phyloP scores from a whole-genome alignment of 1,139 yeast genomes.

The Lodderomyces pseudojiufengensis region DNA sequence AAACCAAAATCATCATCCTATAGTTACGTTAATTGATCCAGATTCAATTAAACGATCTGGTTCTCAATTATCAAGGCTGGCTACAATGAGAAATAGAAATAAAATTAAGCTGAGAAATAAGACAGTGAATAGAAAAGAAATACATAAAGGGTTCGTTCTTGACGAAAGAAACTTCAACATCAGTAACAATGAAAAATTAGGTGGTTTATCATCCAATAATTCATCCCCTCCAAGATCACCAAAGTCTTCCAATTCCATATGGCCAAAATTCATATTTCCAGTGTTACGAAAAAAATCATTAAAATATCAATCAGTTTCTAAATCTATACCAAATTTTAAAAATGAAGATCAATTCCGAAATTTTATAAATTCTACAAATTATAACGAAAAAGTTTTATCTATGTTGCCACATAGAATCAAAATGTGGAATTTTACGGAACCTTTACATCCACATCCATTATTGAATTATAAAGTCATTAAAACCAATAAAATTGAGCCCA shows the following conservation, averaged over 20 bases:
- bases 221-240: not conserved
- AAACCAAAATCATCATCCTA: conserved; percentile 15
- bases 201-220: not conserved
- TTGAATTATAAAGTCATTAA: conserved; percentile 4
- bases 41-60: conserved; percentile 21
- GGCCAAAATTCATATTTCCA: conserved; percentile 28
- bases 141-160: conserved; percentile 8
- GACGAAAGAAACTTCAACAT: not conserved
- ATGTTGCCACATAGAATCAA: conserved; percentile 30
- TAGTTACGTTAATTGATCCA: conserved; percentile 26
- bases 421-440: conserved; percentile 20
- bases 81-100: conserved; percentile 31
- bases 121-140: conserved; percentile 23
- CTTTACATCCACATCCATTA: conserved; percentile 22
- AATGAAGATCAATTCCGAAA: conserved; percentile 24
- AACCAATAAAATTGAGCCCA: not conserved
- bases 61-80: conserved; percentile 30
- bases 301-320: conserved; percentile 19
- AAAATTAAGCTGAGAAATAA: conserved; percentile 28
- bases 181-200: not conserved
- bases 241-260: conserved; percentile 1
- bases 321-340: conserved; percentile 23
- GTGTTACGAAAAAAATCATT: conserved; percentile 35
- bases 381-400: conserved; percentile 23
- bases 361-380: conserved; percentile 23